phyloP scores from a whole-genome alignment of 257 asterid species.

The Jacaranda copaia region DNA sequence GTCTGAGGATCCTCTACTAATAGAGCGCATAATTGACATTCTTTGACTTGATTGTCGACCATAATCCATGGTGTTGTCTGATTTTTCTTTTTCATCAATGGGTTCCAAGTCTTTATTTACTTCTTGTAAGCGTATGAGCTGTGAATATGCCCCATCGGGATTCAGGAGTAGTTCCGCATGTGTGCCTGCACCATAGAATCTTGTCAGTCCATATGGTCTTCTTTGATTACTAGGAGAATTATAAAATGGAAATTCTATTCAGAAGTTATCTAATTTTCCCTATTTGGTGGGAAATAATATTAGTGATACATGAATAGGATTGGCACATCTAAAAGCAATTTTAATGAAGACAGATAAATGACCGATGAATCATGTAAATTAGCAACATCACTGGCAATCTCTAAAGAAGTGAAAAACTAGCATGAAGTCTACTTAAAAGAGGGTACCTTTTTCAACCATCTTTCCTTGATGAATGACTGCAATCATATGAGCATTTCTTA shows the following conservation, averaged over 20 bases:
- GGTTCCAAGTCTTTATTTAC: constrained; percentile 40
- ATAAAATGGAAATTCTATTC: no score
- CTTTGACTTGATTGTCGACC: constrained; percentile 65
- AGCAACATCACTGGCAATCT: no score
- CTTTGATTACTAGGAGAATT: background rate
- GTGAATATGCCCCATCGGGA: constrained; percentile 67
- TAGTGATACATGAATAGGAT: no score
- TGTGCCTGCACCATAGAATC: constrained; percentile 45
- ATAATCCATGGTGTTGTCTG: constrained; percentile 47
- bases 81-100: constrained; percentile 49
- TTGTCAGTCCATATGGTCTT: background rate
- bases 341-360: no score
- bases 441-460: constrained; percentile 67
- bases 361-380: no score
- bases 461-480: constrained; percentile 74
- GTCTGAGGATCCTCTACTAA: constrained; percentile 75
- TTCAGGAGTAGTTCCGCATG: constrained; percentile 59
- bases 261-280: no score
- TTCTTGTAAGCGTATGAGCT: constrained; percentile 66
- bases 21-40: constrained; percentile 61
- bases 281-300: no score
- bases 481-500: constrained; percentile 67
- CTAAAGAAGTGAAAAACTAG: no score
- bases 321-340: no score
- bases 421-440: background rate